Evolutionary conservation across 2,329 filamentous ascomycete genomes (phyloP).

Genomic region (Venturia carpophila): DNA sequence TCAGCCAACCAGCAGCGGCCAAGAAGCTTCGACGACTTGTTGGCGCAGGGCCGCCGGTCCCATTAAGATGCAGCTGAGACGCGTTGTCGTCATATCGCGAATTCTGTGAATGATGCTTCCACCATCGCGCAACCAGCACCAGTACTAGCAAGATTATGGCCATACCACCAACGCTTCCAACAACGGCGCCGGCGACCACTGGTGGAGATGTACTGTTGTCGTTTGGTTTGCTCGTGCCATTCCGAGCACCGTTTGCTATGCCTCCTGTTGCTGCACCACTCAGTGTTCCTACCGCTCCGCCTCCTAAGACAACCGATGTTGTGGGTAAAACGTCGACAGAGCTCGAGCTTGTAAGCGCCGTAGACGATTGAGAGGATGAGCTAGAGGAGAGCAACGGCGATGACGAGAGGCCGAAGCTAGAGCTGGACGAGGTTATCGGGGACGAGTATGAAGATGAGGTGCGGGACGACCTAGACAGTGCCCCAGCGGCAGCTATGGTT

Average conservation of each 20-base stretch:
- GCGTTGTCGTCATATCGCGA: background rate
- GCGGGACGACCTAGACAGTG: background rate
- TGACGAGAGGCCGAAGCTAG: background rate
- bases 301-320: background rate
- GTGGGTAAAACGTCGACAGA: background rate
- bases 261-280: background rate
- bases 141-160: constrained; percentile 15
- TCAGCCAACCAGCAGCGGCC: constrained; percentile 16
- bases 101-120: constrained; percentile 10
- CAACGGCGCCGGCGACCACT: constrained; percentile 17
- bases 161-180: constrained; percentile 17
- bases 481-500: background rate
- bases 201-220: constrained; percentile 15
- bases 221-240: constrained; percentile 6
- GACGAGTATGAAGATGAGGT: background rate
- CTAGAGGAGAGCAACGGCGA: background rate
- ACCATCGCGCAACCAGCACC: constrained; percentile 14
- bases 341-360: background rate
- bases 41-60: background rate
- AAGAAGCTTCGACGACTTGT: constrained; percentile 15
- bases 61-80: background rate
- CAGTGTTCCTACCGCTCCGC: background rate
- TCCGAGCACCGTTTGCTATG: background rate
- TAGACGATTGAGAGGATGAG: background rate
- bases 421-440: background rate